Base-by-base conservation (phyloP, 2,329 filamentous ascomycete species). In the Pseudohalonectria lignicola region DNA sequence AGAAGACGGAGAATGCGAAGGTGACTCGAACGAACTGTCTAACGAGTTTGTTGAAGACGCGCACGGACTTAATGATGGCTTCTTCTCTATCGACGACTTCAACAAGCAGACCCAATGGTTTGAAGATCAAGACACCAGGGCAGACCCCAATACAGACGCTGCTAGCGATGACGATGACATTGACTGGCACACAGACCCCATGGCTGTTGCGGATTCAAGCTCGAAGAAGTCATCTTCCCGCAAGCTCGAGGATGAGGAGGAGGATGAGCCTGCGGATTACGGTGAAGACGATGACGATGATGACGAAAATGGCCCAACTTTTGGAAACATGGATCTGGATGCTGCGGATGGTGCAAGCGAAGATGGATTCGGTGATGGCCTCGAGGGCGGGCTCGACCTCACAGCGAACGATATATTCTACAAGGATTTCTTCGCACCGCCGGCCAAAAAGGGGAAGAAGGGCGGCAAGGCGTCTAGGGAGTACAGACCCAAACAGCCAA, bases 11-110 rank as follows among this genome's bases (percentile, higher is more conserved):
- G 65, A 66, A 0, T 67, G 70, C 1, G 68, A 70, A 3, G 66
- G 63, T 1, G 60, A 61, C 10, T 63, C 68, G 4, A 69, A 70
- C 16, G 62, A 67, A 32, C 56, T 64, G 4, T 57, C 62, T 13
- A 20, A 71, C 35, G 71, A 74, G 29, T 80, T 81, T 42, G 63
- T 77, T 8, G 69, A 79, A 48, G 87, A 96, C 52, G 78, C 79
- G 4, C 71, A 92, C 53, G 86, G 87, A 6, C 74, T 98, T 23
- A 96, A 98, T 52, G 92, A 98, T 53, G 90, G 87, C 5, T 98
- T 98, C 64, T 98, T 98, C 63, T 94, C 86, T 13, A 90, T 98
- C 50, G 88, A 96, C 51, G 79, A 93, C 42, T 98, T 98, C 72
- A 98, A 98, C 67, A 86, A 82, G 55, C 85, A 93, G 54, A 86